Base-by-base conservation (phyloP, 805 yeast species). In the Metschnikowia hibisci region DNA sequence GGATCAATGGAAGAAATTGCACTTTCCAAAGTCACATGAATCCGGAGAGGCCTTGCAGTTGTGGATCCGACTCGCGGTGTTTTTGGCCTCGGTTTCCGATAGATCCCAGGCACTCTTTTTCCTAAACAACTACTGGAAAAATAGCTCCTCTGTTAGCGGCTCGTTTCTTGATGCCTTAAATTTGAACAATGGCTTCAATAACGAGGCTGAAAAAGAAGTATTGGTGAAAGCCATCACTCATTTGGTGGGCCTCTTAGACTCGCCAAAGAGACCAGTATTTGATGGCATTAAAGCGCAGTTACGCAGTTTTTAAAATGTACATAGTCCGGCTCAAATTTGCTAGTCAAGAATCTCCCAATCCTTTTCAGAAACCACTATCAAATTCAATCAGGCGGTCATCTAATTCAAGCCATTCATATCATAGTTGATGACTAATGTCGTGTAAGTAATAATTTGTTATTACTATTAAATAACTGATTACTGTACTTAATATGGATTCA, bases 11-110 rank as follows among this genome's bases (percentile, higher is more conserved):
- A 59, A 68, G 13, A n/a, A 14, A 12, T 34, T 42, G 18, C 39
- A 33, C 15, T 48, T 52, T 27, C 44, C 41, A 3, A 11, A 31
- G 8, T 22, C 36, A 4, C 36, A 33, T 7, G 37, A 32, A n/a
- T 39, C 50, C 11, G 41, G 32, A 3, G 45, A 26, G 9, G 48
- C 47, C 10, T 35, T 48, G 23, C 31, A 43, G 30, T 29, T 47
- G 22, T 69, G 71, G 71, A 64, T 66, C 9, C 54, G 69, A 25
- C 54, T 70, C 6, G 52, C 55, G 7, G 65, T 64, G 6, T 70
- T 59, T 45, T 56, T 70, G 18, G 60, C 67, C 1, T 44, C 58
- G 31, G 50, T 64, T 11, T 50, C 55, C 37, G 58, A 65, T 42
- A 40, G 41, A n/a, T 34, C 47, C 3, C 65, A 67, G 15, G 54